Evolutionary conservation across 345 rosid genomes (phyloP).

Genomic region (Corchorus capsularis): DNA sequence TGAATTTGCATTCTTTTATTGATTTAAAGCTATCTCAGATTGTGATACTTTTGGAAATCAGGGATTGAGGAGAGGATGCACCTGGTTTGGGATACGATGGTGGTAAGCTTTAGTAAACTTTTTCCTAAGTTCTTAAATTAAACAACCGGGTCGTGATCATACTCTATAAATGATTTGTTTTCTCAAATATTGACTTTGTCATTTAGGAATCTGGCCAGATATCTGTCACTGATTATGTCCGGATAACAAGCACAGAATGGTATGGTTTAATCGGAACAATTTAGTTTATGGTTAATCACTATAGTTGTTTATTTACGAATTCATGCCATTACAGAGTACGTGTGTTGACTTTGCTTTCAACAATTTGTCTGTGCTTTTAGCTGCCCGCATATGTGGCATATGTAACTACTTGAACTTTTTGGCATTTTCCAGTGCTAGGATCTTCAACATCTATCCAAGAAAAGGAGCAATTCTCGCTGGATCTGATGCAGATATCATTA

Average conservation of each 20-base stretch:
- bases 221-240: slow-evolving; percentile 69
- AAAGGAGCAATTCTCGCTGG: slow-evolving; percentile 94
- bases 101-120: slow-evolving; percentile 55
- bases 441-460: slow-evolving; percentile 90
- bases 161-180: not conserved
- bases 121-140: slow-evolving; percentile 8
- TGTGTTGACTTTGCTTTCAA: not conserved
- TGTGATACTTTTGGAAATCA: slow-evolving; percentile 31
- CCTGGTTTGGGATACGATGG: slow-evolving; percentile 92
- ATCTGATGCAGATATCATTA: slow-evolving; percentile 96
- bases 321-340: not conserved
- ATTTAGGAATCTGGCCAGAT: slow-evolving; percentile 78
- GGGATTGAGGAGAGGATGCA: slow-evolving; percentile 99
- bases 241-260: slow-evolving; percentile 83
- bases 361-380: not conserved
- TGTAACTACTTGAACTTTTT: not conserved
- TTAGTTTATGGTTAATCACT: not conserved
- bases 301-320: not conserved
- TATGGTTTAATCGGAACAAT: slow-evolving; percentile 30
- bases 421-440: slow-evolving; percentile 65
- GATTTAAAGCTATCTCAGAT: slow-evolving; percentile 13
- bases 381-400: slow-evolving; percentile 2
- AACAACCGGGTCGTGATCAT: not conserved
- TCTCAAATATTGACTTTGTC: slow-evolving; percentile 12
- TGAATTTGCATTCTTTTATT: slow-evolving; percentile 4